Conservation (phyloP, 2,329 filamentous ascomycete species). For the Zymoseptoria pseudotritici region DNA sequence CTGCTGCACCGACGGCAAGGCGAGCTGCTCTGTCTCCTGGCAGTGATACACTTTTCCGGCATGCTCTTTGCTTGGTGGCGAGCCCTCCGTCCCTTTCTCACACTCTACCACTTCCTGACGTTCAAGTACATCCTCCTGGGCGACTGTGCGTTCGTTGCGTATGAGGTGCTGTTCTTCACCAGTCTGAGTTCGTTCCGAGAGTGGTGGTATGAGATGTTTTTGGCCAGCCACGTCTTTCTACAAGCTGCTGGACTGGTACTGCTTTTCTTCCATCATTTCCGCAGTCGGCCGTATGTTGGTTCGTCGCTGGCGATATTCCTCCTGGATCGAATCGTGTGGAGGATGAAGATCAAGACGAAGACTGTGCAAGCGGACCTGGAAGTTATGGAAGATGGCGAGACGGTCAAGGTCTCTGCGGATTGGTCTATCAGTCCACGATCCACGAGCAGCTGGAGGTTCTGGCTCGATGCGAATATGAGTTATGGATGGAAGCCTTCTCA, state of each 20-base stretch:
- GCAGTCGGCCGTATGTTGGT: slow-evolving; percentile 46
- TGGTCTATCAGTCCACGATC: slow-evolving; percentile 29
- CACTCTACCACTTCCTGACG: slow-evolving; percentile 45
- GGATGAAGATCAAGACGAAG: slow-evolving; percentile 46
- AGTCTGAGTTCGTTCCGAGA: slow-evolving; percentile 54
- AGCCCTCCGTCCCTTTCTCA: slow-evolving; percentile 36
- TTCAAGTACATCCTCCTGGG: slow-evolving; percentile 48
- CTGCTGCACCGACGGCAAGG: slow-evolving; percentile 58
- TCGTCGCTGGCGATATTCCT: slow-evolving; percentile 50
- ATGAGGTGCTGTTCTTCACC: slow-evolving; percentile 56
- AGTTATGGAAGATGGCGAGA: slow-evolving; percentile 51
- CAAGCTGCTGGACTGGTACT: slow-evolving; percentile 50
- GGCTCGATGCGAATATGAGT: slow-evolving; percentile 21
- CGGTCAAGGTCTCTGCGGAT: slow-evolving; percentile 43
- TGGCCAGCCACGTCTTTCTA: slow-evolving; percentile 51
- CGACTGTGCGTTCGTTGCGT: slow-evolving; percentile 48
- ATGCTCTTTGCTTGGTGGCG: slow-evolving; percentile 52
- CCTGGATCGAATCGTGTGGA: slow-evolving; percentile 51
- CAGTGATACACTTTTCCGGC: slow-evolving; percentile 47
- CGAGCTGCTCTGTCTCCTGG: slow-evolving; percentile 54
- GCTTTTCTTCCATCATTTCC: slow-evolving; percentile 53
- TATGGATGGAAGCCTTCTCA: slow-evolving; percentile 54
- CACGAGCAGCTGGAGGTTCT: slow-evolving; percentile 6
- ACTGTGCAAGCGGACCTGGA: slow-evolving; percentile 44
- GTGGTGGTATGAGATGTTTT: slow-evolving; percentile 56